A percentile compares a stretch with the other conserved stretches of the same genome.
Evolutionary conservation across 495 filamentous ascomycete genomes (phyloP).

Genomic region (Choiromyces venosus): DNA sequence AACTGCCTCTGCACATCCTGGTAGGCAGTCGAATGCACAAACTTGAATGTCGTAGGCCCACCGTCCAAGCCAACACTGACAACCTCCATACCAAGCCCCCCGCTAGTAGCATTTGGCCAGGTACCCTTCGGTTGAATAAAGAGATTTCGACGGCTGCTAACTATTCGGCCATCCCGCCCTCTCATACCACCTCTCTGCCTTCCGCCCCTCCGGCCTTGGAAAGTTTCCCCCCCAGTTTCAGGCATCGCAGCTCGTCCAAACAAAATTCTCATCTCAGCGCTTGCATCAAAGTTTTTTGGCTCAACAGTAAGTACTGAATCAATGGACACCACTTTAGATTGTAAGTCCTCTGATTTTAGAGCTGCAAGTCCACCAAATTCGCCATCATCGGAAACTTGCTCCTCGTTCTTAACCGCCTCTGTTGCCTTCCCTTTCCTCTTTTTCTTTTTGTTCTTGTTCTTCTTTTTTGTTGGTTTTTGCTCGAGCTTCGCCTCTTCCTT

Average conservation of each 20-base stretch:
- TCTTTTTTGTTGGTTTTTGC: slow-evolving; percentile 44
- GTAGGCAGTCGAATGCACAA: slow-evolving; percentile 71
- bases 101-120: slow-evolving; percentile 76
- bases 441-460: slow-evolving; percentile 54
- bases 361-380: slow-evolving; percentile 63
- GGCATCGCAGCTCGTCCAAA: slow-evolving; percentile 79
- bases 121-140: slow-evolving; percentile 86
- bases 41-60: slow-evolving; percentile 60
- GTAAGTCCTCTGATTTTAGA: slow-evolving; percentile 23
- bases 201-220: slow-evolving; percentile 48
- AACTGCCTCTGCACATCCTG: slow-evolving; percentile 70
- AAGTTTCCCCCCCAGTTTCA: slow-evolving; percentile 51
- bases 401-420: slow-evolving; percentile 38
- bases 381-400: slow-evolving; percentile 73
- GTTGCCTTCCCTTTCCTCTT: slow-evolving; percentile 60
- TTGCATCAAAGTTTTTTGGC: slow-evolving; percentile 70
- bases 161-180: slow-evolving; percentile 59
- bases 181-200: slow-evolving; percentile 45
- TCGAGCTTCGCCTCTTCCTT: slow-evolving; percentile 48
- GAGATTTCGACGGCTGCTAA: slow-evolving; percentile 65
- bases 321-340: slow-evolving; percentile 46
- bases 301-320: slow-evolving; percentile 65
- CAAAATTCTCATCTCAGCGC: slow-evolving; percentile 87
- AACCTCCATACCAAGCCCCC: slow-evolving; percentile 78
- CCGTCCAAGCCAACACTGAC: slow-evolving; percentile 44